phyloP scores from a whole-genome alignment of 495 filamentous ascomycete species.

The Tuber borchii region DNA sequence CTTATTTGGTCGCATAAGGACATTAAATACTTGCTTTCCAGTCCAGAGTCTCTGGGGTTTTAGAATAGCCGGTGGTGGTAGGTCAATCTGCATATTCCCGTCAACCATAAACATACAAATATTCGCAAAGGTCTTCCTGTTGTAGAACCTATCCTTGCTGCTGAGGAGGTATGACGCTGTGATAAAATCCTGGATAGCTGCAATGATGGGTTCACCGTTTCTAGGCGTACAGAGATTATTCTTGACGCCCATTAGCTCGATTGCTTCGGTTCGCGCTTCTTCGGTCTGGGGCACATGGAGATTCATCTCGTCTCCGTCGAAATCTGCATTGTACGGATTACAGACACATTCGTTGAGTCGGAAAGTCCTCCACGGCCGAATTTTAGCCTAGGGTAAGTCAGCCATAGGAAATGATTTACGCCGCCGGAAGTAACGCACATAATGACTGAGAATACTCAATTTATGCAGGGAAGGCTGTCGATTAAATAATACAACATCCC shows the following conservation, averaged over 20 bases:
- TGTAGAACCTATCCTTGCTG: slow-evolving; percentile 87
- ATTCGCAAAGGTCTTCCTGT: slow-evolving; percentile 75
- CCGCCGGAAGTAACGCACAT: slow-evolving; percentile 46
- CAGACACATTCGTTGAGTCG: slow-evolving; percentile 97
- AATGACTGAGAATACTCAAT: slow-evolving; percentile 91
- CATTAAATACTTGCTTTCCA: slow-evolving; percentile 93
- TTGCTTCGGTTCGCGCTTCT: slow-evolving; percentile 89
- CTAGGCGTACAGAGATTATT: slow-evolving; percentile 92
- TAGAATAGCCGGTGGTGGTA: slow-evolving; percentile 76
- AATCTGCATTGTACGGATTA: slow-evolving; percentile 98
- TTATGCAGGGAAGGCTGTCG: slow-evolving; percentile 97
- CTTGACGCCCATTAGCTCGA: slow-evolving; percentile 96
- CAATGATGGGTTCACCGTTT: slow-evolving; percentile 97
- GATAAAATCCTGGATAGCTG: slow-evolving; percentile 97
- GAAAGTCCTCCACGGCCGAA: slow-evolving; percentile 93
- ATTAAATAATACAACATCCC: slow-evolving; percentile 96
- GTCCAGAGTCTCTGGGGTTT: slow-evolving; percentile 91
- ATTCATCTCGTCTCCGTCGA: slow-evolving; percentile 99
- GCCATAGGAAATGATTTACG: background rate
- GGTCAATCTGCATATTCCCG: slow-evolving; percentile 67
- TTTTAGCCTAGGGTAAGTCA: slow-evolving; percentile 49
- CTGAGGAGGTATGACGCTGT: slow-evolving; percentile 86
- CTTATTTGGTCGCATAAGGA: slow-evolving; percentile 87
- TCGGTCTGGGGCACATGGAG: slow-evolving; percentile 96
- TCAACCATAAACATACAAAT: slow-evolving; percentile 92